phyloP scores from a whole-genome alignment of 2,329 filamentous ascomycete species.

The Clonostachys chloroleuca region DNA sequence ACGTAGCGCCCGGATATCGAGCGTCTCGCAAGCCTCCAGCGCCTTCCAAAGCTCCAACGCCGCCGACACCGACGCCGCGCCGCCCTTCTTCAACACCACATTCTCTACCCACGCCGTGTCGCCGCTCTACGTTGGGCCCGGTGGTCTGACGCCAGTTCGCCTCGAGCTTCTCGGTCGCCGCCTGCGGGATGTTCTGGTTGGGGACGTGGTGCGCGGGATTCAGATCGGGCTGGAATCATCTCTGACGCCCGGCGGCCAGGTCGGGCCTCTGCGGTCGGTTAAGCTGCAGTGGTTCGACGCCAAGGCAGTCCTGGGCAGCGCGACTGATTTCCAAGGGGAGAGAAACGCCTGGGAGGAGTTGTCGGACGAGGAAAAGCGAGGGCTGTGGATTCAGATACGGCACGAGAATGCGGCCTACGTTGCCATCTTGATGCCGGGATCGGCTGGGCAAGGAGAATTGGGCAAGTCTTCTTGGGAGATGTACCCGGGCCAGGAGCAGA shows the following conservation, averaged over 20 bases:
- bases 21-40: background rate
- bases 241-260: slow-evolving; percentile 30
- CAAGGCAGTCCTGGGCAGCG: slow-evolving; percentile 20
- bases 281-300: slow-evolving; percentile 40
- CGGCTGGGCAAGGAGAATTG: background rate
- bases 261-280: slow-evolving; percentile 38
- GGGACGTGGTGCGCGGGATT: slow-evolving; percentile 56
- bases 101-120: slow-evolving; percentile 53
- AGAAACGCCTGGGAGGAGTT: slow-evolving; percentile 6
- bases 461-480: slow-evolving; percentile 9
- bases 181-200: slow-evolving; percentile 50
- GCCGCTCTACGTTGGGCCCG: slow-evolving; percentile 41
- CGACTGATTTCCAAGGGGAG: slow-evolving; percentile 2
- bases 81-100: slow-evolving; percentile 53
- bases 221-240: slow-evolving; percentile 43
- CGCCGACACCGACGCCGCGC: slow-evolving; percentile 2
- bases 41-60: background rate
- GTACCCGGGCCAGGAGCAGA: slow-evolving; percentile 6
- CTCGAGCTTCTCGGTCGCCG: slow-evolving; percentile 39
- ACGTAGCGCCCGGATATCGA: background rate
- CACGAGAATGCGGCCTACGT: slow-evolving; percentile 49
- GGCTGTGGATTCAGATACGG: slow-evolving; percentile 39
- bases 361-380: slow-evolving; percentile 16
- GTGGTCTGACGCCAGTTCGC: slow-evolving; percentile 27
- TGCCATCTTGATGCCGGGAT: slow-evolving; percentile 42